Conservation (phyloP, 176 grass and related monocot species). For the Rhynchospora tenuis region DNA sequence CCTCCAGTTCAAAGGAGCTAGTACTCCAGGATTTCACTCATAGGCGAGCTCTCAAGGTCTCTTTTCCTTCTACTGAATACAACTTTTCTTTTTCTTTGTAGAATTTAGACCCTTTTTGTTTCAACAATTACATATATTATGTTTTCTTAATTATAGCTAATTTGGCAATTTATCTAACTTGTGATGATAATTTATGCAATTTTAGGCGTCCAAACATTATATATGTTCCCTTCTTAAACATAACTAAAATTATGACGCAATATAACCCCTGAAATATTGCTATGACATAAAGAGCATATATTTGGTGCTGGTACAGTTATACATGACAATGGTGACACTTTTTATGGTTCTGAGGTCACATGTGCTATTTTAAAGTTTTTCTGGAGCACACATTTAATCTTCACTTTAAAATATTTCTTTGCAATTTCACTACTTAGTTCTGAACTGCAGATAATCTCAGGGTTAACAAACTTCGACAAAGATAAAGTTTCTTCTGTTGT, state of each 20-base stretch:
- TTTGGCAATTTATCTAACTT: too few relatives aligned
- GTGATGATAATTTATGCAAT: too few relatives aligned
- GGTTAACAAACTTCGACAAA: slow-evolving; percentile 79
- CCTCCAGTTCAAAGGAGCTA: slow-evolving; percentile 40
- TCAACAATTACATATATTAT: too few relatives aligned
- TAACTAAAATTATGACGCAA: too few relatives aligned
- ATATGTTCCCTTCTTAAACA: too few relatives aligned
- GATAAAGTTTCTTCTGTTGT: slow-evolving; percentile 73
- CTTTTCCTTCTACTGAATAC: background rate
- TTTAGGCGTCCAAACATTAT: too few relatives aligned
- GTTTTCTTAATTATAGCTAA: too few relatives aligned
- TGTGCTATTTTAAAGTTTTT: background rate
- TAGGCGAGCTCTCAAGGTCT: slow-evolving; percentile 78
- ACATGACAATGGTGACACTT: background rate
- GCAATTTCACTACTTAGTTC: slow-evolving; percentile 7
- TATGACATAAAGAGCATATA: background rate
- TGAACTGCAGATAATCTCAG: slow-evolving; percentile 75
- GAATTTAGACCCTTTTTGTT: too few relatives aligned
- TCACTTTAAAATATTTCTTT: background rate
- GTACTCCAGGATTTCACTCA: slow-evolving; percentile 59
- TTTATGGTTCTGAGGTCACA: background rate
- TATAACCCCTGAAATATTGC: too few relatives aligned
- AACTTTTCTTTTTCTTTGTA: background rate
- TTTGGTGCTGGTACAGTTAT: background rate
- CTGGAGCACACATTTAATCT: background rate